Evolutionary conservation across 208 protist genomes (phyloP).

Genomic region (Naegleria lovaniensis): DNA sequence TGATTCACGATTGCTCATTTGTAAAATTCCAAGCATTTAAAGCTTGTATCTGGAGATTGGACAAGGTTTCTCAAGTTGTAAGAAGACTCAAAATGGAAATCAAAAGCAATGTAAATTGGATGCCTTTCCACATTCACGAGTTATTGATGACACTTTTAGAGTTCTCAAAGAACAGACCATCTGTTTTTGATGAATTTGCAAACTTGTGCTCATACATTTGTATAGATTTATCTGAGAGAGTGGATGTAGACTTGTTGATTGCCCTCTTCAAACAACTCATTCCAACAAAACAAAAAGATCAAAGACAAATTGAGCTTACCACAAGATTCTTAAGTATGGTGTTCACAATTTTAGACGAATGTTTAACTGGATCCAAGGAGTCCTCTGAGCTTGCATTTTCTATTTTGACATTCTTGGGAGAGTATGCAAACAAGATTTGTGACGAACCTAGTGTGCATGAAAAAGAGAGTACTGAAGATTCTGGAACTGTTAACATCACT

Average conservation of each 20-base stretch:
- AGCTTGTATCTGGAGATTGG: neutral
- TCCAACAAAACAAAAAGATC: neutral
- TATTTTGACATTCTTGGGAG: neutral
- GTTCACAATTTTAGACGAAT: slow-evolving; percentile 13
- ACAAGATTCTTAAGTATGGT: neutral
- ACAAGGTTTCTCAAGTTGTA: neutral
- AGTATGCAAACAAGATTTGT: slow-evolving; percentile 23
- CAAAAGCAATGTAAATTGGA: slow-evolving; percentile 17
- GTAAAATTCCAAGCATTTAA: slow-evolving; percentile 7
- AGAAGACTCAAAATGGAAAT: slow-evolving; percentile 16
- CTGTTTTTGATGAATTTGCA: slow-evolving; percentile 19
- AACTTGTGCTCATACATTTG: slow-evolving; percentile 2
- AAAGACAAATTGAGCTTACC: neutral
- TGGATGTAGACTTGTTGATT: slow-evolving; percentile 18
- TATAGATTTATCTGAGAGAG: slow-evolving; percentile 16
- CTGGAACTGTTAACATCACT: neutral
- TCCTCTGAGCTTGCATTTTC: neutral
- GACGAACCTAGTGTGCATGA: neutral
- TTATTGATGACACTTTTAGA: neutral
- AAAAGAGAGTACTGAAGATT: neutral
- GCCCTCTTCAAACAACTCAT: neutral
- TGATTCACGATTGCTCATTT: slow-evolving; percentile 12
- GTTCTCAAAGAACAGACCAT: neutral
- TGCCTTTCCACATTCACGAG: slow-evolving; percentile 21
- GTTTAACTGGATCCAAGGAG: slow-evolving; percentile 1